Evolutionary conservation across 257 asterid species (phyloP), one percentile per base, ranked within the genome.

Genomic region (Solanum lycopersicoides): DNA sequence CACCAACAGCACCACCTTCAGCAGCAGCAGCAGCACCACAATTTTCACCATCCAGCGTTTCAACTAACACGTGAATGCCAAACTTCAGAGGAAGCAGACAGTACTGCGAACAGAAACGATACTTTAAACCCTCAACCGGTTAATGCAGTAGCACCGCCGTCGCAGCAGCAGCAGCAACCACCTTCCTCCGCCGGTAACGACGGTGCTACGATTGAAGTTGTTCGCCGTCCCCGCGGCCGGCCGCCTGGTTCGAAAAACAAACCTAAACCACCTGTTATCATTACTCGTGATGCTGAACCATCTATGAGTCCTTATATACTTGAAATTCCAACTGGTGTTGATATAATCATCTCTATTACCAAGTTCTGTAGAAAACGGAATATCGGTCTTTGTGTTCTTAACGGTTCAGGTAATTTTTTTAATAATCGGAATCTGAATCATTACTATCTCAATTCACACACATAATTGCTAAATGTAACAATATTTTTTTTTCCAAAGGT

Each of bases 171-270:
- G 63, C 65, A 18, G 10, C n/a, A 53, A 10, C 89, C 41, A 0
- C 68, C 88, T 11, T 90, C 84, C 3, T 88, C 91, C 35, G 56
- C 91, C 2, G 86, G 85, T 21, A 79, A 87, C 91, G 98, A 94
- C 83, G 98, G 96, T 59, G 95, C 96, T 39, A 82, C 93, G 56
- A 95, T 95, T 37, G 98, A 95, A 25, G 94, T 94, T 12, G 91
- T 89, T 76, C 98, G 98, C 42, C 95, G 98, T 71, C 96, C 98
- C 18, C 96, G 98, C 0, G 98, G 98, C 42, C 93, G 98, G 4
- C 98, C 97, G 0, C 96, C 96, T 0, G 98, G 98, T 3, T 94
- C 98, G 5, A 94, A 91, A 66, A 95, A 95, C 90, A 94, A 91
- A n/a, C 94, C 95, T 5, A 95, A 90, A 87, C 95, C 97, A 2